These are phyloP conservation scores for Sclerotinia sclerotiorum DNA, from an alignment of 2,329 filamentous ascomycete genomes.

Conservation along the genomic window DNA sequence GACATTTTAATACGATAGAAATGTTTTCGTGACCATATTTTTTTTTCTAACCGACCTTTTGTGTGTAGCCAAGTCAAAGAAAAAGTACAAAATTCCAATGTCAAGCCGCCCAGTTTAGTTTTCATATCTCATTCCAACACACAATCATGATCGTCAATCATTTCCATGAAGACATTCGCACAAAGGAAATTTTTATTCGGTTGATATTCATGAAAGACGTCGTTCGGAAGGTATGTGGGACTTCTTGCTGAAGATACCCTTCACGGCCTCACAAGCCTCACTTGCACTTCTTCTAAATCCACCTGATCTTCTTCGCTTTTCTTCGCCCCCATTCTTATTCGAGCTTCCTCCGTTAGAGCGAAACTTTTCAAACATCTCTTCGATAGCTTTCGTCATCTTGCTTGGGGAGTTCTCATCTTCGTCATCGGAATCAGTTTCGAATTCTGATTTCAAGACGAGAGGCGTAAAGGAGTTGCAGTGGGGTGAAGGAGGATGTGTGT, in stretches of 20 bases:
- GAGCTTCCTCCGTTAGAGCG: neutral
- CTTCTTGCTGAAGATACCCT: conserved; percentile 21
- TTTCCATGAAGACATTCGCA: neutral
- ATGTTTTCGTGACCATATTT: neutral
- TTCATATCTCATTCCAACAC: neutral
- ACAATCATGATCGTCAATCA: conserved; percentile 21
- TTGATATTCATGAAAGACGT: neutral
- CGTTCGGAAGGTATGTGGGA: neutral
- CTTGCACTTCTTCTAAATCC: conserved; percentile 21
- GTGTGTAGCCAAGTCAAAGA: neutral
- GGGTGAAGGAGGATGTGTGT: neutral
- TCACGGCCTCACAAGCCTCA: conserved; percentile 18
- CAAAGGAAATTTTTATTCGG: neutral
- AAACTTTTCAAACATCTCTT: conserved; percentile 23
- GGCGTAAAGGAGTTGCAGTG: conserved; percentile 13
- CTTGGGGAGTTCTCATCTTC: conserved; percentile 20
- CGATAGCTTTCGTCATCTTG: conserved; percentile 22
- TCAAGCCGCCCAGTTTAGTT: neutral
- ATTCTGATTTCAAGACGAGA: conserved; percentile 14
- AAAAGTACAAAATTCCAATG: conserved; percentile 8
- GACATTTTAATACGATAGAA: neutral
- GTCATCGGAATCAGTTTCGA: conserved; percentile 21
- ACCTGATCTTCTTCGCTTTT: conserved; percentile 16
- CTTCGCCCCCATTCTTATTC: neutral
- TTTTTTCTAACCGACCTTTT: neutral